Conservation (phyloP, 768 basidiomycete genomes). For the Tulasnella sp. region DNA sequence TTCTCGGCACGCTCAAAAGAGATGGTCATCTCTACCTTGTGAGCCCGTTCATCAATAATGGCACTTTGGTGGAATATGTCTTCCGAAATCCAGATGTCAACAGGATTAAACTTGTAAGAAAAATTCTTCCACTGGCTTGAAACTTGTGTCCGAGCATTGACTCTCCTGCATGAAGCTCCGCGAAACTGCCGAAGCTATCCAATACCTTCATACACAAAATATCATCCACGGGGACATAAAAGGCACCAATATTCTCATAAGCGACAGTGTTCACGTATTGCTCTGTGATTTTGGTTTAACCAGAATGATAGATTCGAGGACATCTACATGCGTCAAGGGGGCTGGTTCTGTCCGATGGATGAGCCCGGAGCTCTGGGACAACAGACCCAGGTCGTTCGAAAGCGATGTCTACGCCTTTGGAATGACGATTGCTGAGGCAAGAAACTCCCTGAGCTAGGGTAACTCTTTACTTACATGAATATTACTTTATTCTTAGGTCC, state of each 20-base stretch:
- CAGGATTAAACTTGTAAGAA: neutral
- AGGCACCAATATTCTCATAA: neutral
- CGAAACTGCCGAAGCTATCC: neutral
- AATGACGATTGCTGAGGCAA: slow-evolving; percentile 7
- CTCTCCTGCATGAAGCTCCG: neutral
- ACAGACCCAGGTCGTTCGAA: neutral
- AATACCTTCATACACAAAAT: neutral
- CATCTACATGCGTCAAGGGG: neutral
- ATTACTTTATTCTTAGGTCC: neutral
- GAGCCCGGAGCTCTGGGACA: slow-evolving; percentile 8
- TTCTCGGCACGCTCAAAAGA: neutral
- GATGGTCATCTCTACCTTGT: neutral
- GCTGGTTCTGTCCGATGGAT: slow-evolving; percentile 14
- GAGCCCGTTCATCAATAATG: neutral
- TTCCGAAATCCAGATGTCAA: neutral
- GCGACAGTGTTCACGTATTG: neutral
- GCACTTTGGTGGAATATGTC: neutral
- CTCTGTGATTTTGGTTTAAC: neutral
- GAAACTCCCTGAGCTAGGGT: neutral
- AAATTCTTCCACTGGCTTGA: neutral
- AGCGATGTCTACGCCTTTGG: slow-evolving; percentile 16
- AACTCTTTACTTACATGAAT: neutral
- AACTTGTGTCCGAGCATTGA: neutral
- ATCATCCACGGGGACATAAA: neutral
- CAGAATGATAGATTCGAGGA: neutral